Evolutionary conservation across 2,329 filamentous ascomycete species (phyloP).

Genomic region (Ascochyta koolunga): DNA sequence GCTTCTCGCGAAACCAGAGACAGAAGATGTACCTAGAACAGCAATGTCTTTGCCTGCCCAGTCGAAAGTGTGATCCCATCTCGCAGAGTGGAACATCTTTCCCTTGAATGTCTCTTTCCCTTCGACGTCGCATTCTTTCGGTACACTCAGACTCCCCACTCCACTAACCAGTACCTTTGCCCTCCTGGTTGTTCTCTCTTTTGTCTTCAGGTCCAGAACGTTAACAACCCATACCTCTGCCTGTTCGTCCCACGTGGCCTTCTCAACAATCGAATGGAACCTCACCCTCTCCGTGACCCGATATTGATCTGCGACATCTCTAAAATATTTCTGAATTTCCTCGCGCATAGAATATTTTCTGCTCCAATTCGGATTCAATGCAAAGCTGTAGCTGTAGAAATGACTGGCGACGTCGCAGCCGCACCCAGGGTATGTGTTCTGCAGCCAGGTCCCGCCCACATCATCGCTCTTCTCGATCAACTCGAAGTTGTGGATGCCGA

Average conservation of each 20-base stretch:
- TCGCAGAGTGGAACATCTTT: conserved; percentile 39
- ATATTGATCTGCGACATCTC: conserved; percentile 40
- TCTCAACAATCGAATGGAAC: conserved; percentile 52
- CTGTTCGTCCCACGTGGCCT: conserved; percentile 53
- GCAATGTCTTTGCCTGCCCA: conserved; percentile 50
- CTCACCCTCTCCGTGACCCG: conserved; percentile 52
- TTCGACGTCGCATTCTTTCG: conserved; percentile 48
- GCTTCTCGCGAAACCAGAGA: not conserved
- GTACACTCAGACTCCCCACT: conserved; percentile 38
- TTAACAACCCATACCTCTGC: conserved; percentile 48
- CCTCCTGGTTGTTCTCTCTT: conserved; percentile 25
- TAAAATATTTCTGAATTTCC: conserved; percentile 64
- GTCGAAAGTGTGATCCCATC: conserved; percentile 57
- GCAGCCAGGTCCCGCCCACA: conserved; percentile 45
- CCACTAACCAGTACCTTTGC: conserved; percentile 37
- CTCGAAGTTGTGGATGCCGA: conserved; percentile 48
- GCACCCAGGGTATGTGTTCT: conserved; percentile 43
- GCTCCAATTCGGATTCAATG: conserved; percentile 64
- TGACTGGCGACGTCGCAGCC: conserved; percentile 52
- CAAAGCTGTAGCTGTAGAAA: conserved; percentile 68
- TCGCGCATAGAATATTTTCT: conserved; percentile 61
- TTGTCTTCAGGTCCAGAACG: conserved; percentile 29
- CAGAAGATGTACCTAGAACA: conserved; percentile 30
- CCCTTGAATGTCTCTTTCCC: conserved; percentile 55
- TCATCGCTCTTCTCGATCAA: conserved; percentile 53